Conservation (phyloP, 805 yeast genomes). For the Candida mattraensis region DNA sequence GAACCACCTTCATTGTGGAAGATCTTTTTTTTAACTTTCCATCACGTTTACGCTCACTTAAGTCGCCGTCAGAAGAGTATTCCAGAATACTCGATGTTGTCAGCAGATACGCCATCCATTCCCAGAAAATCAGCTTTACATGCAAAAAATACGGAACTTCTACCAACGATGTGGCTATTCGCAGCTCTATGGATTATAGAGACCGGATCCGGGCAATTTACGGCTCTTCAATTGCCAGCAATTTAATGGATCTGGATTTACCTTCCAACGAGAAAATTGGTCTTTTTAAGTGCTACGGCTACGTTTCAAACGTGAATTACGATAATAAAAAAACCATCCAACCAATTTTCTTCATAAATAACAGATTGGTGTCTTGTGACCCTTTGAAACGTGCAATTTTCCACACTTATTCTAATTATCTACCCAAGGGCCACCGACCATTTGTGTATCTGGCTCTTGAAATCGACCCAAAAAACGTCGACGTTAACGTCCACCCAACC, state of each 20-base stretch:
- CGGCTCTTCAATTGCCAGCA: slow-evolving; percentile 68
- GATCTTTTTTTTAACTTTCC: slow-evolving; percentile 89
- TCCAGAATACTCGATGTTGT: slow-evolving; percentile 76
- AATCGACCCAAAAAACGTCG: slow-evolving; percentile 69
- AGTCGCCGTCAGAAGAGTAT: slow-evolving; percentile 71
- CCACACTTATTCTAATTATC: slow-evolving; percentile 58
- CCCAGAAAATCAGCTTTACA: slow-evolving; percentile 65
- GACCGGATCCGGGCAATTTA: slow-evolving; percentile 76
- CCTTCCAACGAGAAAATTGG: slow-evolving; percentile 43
- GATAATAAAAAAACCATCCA: slow-evolving; percentile 60
- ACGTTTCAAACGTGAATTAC: slow-evolving; percentile 70
- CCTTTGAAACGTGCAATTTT: slow-evolving; percentile 69
- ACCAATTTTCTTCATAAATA: slow-evolving; percentile 83
- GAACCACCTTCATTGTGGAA: slow-evolving; percentile 83
- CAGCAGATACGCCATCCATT: slow-evolving; percentile 79
- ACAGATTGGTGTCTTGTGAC: slow-evolving; percentile 79
- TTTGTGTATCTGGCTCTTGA: slow-evolving; percentile 74
- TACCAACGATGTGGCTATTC: slow-evolving; percentile 60
- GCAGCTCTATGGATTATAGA: slow-evolving; percentile 46
- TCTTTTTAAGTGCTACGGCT: slow-evolving; percentile 53
- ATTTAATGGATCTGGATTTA: slow-evolving; percentile 52
- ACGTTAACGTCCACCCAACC: slow-evolving; percentile 95
- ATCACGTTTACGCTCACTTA: slow-evolving; percentile 66
- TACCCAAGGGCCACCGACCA: slow-evolving; percentile 78
- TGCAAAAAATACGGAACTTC: slow-evolving; percentile 81